Conservation (phyloP, 768 basidiomycete genomes). For the Termitomyces eurrhizus region DNA sequence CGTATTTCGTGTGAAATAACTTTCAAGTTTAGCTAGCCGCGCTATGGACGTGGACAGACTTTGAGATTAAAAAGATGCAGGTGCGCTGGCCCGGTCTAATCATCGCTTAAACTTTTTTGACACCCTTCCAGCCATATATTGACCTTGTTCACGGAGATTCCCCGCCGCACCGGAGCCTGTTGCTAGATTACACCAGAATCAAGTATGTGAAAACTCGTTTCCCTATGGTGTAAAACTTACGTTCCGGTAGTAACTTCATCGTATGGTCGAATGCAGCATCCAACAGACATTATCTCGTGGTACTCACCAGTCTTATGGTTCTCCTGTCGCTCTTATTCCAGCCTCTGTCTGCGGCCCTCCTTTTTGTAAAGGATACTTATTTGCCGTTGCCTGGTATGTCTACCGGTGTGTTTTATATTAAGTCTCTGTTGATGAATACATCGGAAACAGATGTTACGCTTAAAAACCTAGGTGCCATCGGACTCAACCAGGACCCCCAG, state of each 20-base stretch:
- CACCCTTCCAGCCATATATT: conserved; percentile 43
- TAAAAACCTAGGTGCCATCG: conserved; percentile 33
- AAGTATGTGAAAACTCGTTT: conserved; percentile 29
- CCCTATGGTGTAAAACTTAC: background rate
- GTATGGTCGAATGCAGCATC: conserved; percentile 42
- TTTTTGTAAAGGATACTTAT: conserved; percentile 45
- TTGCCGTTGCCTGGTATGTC: conserved; percentile 34
- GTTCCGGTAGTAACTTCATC: conserved; percentile 35
- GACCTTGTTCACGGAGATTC: conserved; percentile 54
- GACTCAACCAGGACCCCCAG: conserved; percentile 41
- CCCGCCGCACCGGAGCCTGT: conserved; percentile 45
- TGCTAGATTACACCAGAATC: conserved; percentile 53
- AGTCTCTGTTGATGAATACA: background rate
- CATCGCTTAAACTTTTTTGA: background rate
- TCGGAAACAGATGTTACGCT: conserved; percentile 28
- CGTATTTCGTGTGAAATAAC: background rate
- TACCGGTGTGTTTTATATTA: background rate
- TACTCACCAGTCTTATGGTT: conserved; percentile 44
- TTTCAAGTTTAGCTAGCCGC: conserved; percentile 33
- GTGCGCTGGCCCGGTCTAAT: conserved; percentile 18
- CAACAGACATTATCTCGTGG: conserved; percentile 50
- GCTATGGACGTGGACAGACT: conserved; percentile 54
- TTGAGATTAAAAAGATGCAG: conserved; percentile 56
- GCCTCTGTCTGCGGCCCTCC: conserved; percentile 48
- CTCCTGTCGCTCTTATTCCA: conserved; percentile 45